Conservation (phyloP, 371 early-diverging fungal species). For the Haplosporangium sp. region DNA sequence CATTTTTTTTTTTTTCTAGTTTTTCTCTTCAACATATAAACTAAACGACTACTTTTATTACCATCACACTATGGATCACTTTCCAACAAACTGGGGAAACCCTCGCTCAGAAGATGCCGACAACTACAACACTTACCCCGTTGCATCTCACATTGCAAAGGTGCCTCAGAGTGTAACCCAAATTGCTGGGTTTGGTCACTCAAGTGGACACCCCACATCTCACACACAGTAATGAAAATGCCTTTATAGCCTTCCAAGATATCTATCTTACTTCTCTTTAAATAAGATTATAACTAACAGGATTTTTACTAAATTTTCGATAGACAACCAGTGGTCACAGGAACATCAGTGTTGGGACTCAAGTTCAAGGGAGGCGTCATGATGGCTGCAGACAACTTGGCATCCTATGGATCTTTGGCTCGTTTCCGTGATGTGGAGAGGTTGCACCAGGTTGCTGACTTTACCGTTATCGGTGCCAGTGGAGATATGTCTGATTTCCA, state of each 20-base stretch:
- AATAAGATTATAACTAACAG: background rate
- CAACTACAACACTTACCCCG: conserved; percentile 72
- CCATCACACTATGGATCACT: conserved; percentile 73
- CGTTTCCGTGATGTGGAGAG: conserved; percentile 94
- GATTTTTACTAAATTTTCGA: background rate
- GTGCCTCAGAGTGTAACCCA: conserved; percentile 52
- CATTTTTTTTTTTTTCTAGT: background rate
- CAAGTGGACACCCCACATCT: conserved; percentile 63
- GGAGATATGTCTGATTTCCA: conserved; percentile 98
- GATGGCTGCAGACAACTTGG: conserved; percentile 97
- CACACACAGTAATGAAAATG: conserved; percentile 68
- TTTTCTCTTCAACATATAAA: background rate
- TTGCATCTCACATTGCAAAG: conserved; percentile 49
- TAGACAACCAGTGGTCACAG: conserved; percentile 93
- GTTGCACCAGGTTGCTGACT: conserved; percentile 82
- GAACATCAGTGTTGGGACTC: conserved; percentile 96
- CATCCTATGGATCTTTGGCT: conserved; percentile 97
- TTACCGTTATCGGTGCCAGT: conserved; percentile 91
- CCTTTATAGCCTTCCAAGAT: background rate
- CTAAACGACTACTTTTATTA: background rate
- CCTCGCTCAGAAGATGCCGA: conserved; percentile 74
- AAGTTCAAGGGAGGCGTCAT: conserved; percentile 98
- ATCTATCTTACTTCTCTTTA: background rate
- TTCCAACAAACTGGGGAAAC: conserved; percentile 87
- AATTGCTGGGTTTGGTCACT: conserved; percentile 52